Percentiles rank a stretch among this genome's conserved stretches.
Conservation (phyloP, 352 stramenopile genomes). For the Pythium aphanidermatum region DNA sequence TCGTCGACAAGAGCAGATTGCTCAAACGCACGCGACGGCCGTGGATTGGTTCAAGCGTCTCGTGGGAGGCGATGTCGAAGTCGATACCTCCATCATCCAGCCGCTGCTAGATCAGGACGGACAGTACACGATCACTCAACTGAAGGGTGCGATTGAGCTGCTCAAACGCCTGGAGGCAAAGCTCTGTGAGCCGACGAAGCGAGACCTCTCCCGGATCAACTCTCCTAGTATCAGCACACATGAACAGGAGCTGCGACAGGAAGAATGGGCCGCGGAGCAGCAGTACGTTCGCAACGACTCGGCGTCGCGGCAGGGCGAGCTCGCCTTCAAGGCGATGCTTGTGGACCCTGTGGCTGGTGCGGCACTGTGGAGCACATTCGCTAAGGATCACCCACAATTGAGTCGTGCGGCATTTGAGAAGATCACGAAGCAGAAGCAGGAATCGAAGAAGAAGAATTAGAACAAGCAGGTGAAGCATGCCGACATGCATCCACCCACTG, state of each 20-base stretch:
- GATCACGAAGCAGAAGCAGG: slow-evolving; percentile 19
- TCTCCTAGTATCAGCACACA: slow-evolving; percentile 15
- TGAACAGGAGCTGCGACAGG: slow-evolving; percentile 17
- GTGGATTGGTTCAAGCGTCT: slow-evolving; percentile 16
- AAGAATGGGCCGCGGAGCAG: slow-evolving; percentile 18
- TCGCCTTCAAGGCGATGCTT: slow-evolving; percentile 32
- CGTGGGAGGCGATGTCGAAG: slow-evolving; percentile 4
- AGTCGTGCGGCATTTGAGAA: slow-evolving; percentile 32
- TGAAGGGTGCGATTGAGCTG: slow-evolving; percentile 17
- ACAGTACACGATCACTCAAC: slow-evolving; percentile 13
- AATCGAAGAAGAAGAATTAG: not conserved
- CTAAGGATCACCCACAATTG: slow-evolving; percentile 20
- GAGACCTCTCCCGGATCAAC: slow-evolving; percentile 11
- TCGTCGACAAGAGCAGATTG: slow-evolving; percentile 25
- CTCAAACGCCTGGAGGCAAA: slow-evolving; percentile 20
- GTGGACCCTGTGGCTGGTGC: slow-evolving; percentile 21
- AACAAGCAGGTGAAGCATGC: not conserved
- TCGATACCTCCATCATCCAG: slow-evolving; percentile 10
- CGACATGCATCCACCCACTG: not conserved
- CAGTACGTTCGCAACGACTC: slow-evolving; percentile 26
- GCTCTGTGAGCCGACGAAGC: slow-evolving; percentile 15
- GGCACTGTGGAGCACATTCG: slow-evolving; percentile 26
- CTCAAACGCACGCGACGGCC: slow-evolving; percentile 36
- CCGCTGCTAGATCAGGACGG: slow-evolving; percentile 21
- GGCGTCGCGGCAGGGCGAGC: slow-evolving; percentile 26